A percentile compares a stretch with the other conserved stretches of the same genome.
These are phyloP conservation scores for Exobasidium rhododendri DNA, from an alignment of 1,284 basidiomycete genomes.

Conservation along the genomic window DNA sequence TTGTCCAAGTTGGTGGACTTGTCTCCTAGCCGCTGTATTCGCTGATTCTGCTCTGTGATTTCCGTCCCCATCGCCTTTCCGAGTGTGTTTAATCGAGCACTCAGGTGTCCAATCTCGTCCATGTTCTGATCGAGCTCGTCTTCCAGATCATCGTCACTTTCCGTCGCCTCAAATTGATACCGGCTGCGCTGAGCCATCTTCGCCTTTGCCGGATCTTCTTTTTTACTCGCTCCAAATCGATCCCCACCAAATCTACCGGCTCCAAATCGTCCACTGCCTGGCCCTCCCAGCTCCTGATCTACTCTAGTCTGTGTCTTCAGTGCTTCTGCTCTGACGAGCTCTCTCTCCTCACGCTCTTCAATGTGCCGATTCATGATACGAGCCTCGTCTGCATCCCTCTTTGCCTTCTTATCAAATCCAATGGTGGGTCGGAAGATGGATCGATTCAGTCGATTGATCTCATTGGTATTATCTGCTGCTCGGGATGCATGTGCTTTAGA, in stretches of 20 bases:
- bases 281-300: conserved; percentile 64
- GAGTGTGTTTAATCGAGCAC: conserved; percentile 77
- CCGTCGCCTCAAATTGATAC: conserved; percentile 91
- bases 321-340: conserved; percentile 61
- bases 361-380: conserved; percentile 83
- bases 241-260: conserved; percentile 42
- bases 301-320: conserved; percentile 81
- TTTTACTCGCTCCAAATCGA: conserved; percentile 58
- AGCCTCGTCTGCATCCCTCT: conserved; percentile 84
- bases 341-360: conserved; percentile 77
- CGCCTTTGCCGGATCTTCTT: conserved; percentile 56
- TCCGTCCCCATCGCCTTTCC: conserved; percentile 72
- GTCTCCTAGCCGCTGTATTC: conserved; percentile 46
- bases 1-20: conserved; percentile 50
- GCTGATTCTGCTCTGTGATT: conserved; percentile 46
- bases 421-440: conserved; percentile 76
- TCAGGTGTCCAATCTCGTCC: conserved; percentile 77
- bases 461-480: conserved; percentile 88
- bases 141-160: conserved; percentile 84
- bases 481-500: conserved; percentile 82
- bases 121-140: conserved; percentile 83
- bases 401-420: conserved; percentile 63
- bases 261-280: conserved; percentile 31
- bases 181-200: conserved; percentile 67
- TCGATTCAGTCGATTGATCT: conserved; percentile 87